Base-by-base conservation (phyloP, 164 flowering plant genomes). In the Berberis vulgaris region DNA sequence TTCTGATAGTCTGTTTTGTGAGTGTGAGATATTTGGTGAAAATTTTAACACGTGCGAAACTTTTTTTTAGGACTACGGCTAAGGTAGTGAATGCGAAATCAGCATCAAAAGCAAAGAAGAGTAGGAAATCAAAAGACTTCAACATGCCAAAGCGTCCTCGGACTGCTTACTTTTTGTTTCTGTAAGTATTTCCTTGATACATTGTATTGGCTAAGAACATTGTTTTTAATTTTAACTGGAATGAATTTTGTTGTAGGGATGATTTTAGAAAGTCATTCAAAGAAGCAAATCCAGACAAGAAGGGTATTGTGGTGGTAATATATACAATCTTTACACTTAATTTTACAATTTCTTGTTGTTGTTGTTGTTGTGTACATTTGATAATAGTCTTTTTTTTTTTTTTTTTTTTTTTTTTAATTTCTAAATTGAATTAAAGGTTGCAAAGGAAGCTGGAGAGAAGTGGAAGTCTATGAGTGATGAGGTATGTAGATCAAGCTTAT, bases 71-170 rank as follows among this genome's bases (percentile, higher is more conserved):
- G 46, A 41, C 57, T 41, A 91, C 86, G 70, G 87, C 73, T 79
- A 86, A 72, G 60, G 41, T 74, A n/a, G n/a, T n/a, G n/a, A n/a
- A n/a, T 4, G 59, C 59, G 10, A 52, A 82, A 46, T 45, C 71
- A 7, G 84, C 78, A 43, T 69, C 86, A 7, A 83, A 74, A 49
- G 42, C 83, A 4, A 93, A 80, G 75, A 87, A 71, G 62, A 63
- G 68, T 5, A 83, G 65, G 79, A 86, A 80, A 62, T 77, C 49
- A 13, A 81, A 74, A 46, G 83, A 84, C 70, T 80, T 87, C 2
- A 91, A 81, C 70, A 78, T 56, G 77, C 96, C 88, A 5, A 94
- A 94, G 72, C 91, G 97, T 12, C 96, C 97, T 69, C 83, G 80
- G 10, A 85, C 91, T 63, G 96, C 96, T 3, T 94, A 86, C 77